Evolutionary conservation across 495 filamentous ascomycete genomes (phyloP), one percentile per base, ranked within the genome.

Genomic region (Melanomma pulvis-pyrius): DNA sequence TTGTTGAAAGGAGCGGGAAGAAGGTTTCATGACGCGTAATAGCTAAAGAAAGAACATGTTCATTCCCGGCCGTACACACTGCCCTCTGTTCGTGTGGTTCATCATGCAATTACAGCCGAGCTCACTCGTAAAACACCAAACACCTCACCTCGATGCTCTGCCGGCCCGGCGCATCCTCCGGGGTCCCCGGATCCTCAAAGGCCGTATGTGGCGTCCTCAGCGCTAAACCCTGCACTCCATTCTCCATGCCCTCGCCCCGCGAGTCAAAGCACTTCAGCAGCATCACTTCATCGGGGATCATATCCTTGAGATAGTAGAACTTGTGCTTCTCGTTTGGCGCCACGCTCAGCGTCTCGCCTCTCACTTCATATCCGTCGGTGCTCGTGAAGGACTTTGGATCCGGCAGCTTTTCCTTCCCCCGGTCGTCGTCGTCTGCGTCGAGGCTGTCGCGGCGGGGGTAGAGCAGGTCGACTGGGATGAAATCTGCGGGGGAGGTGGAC

Each of bases 261-360:
- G 70, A 73, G 58, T 78, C 76, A 61, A 71, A 78, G 51, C 76
- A 78, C 69, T 78, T 78, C 22, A 78, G 49, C 56, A 78, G 52
- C 74, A 77, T 73, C 12, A 76, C 74, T 69, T 78, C 76, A 6
- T 75, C 70, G 0, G 76, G 74, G n/a, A 70, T 76, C 76, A 78
- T 78, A 47, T 78, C 74, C 63, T 75, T 75, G 65, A 72, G 48
- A 61, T 76, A 78, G 34, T 67, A 75, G 63, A 78, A 78, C 59
- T 61, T 53, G 61, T 78, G 76, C 19, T 65, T 49, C 36, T 76
- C 72, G 51, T 60, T 78, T 6, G 74, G 34, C 34, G 72, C 72
- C 25, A 78, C 76, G 0, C 60, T 69, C 48, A 75, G 15, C 24
- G 76, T 78, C 71, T 76, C 76, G 36, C 76, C 76, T 54, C 63